Evolutionary conservation across 805 yeast genomes (phyloP).

Genomic region (Ogataea dorogensis): DNA sequence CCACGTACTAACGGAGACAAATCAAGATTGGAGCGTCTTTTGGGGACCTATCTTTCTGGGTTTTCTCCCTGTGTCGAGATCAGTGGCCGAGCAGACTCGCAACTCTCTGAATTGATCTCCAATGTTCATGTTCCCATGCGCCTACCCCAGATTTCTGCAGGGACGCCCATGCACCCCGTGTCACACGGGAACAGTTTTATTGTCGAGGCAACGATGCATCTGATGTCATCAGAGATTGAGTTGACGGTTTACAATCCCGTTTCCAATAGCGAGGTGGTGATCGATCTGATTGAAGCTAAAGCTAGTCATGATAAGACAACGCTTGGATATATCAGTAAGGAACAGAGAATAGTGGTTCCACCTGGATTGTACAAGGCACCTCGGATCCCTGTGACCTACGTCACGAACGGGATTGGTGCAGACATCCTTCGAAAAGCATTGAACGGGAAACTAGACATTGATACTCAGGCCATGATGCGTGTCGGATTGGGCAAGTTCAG

Average conservation of each 20-base stretch:
- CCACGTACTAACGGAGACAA: slow-evolving; percentile 16
- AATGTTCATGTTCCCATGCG: slow-evolving; percentile 29
- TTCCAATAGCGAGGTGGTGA: slow-evolving; percentile 41
- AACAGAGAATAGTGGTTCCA: slow-evolving; percentile 43
- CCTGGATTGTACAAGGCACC: slow-evolving; percentile 54
- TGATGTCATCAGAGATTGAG: slow-evolving; percentile 54
- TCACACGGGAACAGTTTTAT: slow-evolving; percentile 34
- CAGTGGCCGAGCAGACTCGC: slow-evolving; percentile 29
- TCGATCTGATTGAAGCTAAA: slow-evolving; percentile 43
- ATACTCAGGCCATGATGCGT: slow-evolving; percentile 44
- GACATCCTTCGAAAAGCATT: slow-evolving; percentile 50
- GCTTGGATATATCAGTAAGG: slow-evolving; percentile 44
- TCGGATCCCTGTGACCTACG: slow-evolving; percentile 47
- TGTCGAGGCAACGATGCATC: slow-evolving; percentile 50
- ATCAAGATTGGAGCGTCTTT: slow-evolving; percentile 33
- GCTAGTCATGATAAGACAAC: slow-evolving; percentile 47
- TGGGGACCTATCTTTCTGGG: slow-evolving; percentile 42
- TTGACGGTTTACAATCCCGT: slow-evolving; percentile 55
- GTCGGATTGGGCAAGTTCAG: slow-evolving; percentile 40
- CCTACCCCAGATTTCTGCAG: slow-evolving; percentile 27
- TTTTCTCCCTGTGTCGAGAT: slow-evolving; percentile 33
- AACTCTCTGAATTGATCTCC: slow-evolving; percentile 27
- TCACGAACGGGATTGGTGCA: slow-evolving; percentile 43
- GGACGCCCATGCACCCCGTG: background rate
- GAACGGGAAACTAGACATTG: slow-evolving; percentile 48